Evolutionary conservation across 148 eudicot species (phyloP).

Genomic region (Chenopodium quinoa): DNA sequence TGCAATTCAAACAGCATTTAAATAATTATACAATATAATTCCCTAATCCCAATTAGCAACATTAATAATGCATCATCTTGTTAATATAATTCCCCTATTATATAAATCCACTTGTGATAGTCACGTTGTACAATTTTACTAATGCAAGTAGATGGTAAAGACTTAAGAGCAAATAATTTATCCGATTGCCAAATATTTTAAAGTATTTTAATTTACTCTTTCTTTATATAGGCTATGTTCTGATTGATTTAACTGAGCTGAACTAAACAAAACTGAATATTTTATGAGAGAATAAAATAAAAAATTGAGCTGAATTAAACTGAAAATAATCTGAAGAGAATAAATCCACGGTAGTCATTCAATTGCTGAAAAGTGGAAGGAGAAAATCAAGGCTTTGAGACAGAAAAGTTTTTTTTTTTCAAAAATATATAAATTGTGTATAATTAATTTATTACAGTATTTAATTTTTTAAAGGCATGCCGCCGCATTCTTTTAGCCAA

Average conservation of each 20-base stretch:
- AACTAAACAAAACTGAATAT: too few relatives aligned
- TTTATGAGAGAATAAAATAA: too few relatives aligned
- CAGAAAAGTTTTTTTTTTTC: neutral
- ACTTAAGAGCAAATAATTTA: neutral
- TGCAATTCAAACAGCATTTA: too few relatives aligned
- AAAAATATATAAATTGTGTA: too few relatives aligned
- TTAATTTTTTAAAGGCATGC: neutral
- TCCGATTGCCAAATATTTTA: too few relatives aligned
- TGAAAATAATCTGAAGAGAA: too few relatives aligned
- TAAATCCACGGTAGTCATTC: neutral
- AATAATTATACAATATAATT: too few relatives aligned
- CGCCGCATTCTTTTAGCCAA: constrained; percentile 1
- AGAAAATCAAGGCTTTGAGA: neutral
- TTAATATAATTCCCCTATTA: neutral
- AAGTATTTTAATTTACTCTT: too few relatives aligned
- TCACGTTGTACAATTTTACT: neutral
- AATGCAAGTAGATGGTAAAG: neutral
- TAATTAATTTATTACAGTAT: neutral
- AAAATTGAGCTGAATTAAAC: too few relatives aligned
- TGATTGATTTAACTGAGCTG: too few relatives aligned
- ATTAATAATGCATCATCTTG: neutral
- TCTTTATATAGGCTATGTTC: too few relatives aligned
- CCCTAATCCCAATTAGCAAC: neutral
- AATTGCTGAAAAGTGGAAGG: neutral
- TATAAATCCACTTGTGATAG: neutral